These are phyloP conservation scores for Hypomyces perniciosus DNA, from an alignment of 2,329 filamentous ascomycete species.

Conservation along the genomic window DNA sequence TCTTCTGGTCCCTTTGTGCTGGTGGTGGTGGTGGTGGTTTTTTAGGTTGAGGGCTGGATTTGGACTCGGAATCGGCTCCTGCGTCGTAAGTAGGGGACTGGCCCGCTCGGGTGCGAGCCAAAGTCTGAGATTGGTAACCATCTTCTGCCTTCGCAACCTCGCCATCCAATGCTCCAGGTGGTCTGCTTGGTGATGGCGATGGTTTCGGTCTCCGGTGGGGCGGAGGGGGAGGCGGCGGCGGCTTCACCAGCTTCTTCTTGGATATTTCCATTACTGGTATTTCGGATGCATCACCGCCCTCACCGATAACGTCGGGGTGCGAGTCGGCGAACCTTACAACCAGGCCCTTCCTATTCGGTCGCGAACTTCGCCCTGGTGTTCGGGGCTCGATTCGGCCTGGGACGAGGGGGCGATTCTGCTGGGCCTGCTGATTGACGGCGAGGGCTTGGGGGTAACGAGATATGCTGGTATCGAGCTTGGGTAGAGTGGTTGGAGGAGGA, in stretches of 20 bases:
- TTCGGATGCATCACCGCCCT: slow-evolving; percentile 83
- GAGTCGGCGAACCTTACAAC: slow-evolving; percentile 68
- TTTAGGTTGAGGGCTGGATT: slow-evolving; percentile 9
- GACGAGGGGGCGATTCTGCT: slow-evolving; percentile 39
- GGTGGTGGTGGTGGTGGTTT: slow-evolving; percentile 7
- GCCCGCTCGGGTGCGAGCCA: slow-evolving; percentile 55
- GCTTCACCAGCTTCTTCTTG: slow-evolving; percentile 42
- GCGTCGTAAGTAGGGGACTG: slow-evolving; percentile 32
- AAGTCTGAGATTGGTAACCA: slow-evolving; percentile 47
- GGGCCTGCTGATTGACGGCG: slow-evolving; percentile 37
- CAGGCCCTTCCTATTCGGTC: slow-evolving; percentile 57
- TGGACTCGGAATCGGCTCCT: slow-evolving; percentile 11
- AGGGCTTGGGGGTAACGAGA: slow-evolving; percentile 51
- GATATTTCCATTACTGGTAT: slow-evolving; percentile 67
- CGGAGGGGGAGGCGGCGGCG: slow-evolving; percentile 27
- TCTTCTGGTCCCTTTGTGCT: slow-evolving; percentile 4
- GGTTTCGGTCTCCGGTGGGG: slow-evolving; percentile 15
- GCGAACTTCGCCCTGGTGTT: slow-evolving; percentile 40
- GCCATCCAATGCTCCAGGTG: background rate
- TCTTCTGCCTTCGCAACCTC: slow-evolving; percentile 23
- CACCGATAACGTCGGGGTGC: slow-evolving; percentile 76
- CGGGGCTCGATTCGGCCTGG: slow-evolving; percentile 34
- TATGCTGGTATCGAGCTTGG: slow-evolving; percentile 51
- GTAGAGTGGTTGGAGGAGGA: slow-evolving; percentile 42
- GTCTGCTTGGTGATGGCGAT: slow-evolving; percentile 10